Evolutionary conservation across 2,329 filamentous ascomycete genomes (phyloP), one percentile per base, ranked within the genome.

Genomic region (Venturia oleaginea): DNA sequence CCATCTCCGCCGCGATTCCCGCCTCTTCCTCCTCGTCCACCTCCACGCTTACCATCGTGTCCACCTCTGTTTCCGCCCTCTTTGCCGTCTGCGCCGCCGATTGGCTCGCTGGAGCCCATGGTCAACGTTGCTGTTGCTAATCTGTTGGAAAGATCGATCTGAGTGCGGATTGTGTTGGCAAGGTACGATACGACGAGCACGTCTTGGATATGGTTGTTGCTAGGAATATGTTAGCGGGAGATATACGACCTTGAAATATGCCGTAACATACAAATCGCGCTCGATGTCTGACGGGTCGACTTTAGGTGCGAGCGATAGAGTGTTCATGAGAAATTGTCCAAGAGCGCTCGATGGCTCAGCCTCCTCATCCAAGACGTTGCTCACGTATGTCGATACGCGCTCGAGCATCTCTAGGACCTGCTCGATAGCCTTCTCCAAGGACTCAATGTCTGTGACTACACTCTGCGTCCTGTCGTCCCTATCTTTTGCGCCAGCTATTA

Each of bases 141-240:
- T 68, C 93, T 86, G 84, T 97, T 96, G 69, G 92, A 96, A 66
- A 99, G 86, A 74, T 97, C 94, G 81, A 99, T 97, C 82, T 99
- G 94, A 70, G 93, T 97, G 77, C 93, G 91, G 79, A 97, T 96
- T 69, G 92, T 97, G 84, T 97, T 99, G 76, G 94, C 92, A 69
- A 99, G 85, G 82, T 99, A 99, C 70, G 92, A 96, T 72, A 99
- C 92, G 77, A 97, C 92, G 69, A 99, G 87, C 67, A 99, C 92
- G 77, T 99, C 94, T 81, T 99, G 94, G 78, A 99, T 92, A 81
- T 99, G 94, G 83, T 96, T 96, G 86, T 99, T 99, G 86, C 84
- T 86, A 73, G 46, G 42, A 60, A 4, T 13, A 76, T 74, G 77
- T 74, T 65, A 72, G 64, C n/a, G 42, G 54, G 46, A 40, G 54